Base-by-base conservation (phyloP, 2,329 filamentous ascomycete species). In the Ophiostoma himal-ulmi region DNA sequence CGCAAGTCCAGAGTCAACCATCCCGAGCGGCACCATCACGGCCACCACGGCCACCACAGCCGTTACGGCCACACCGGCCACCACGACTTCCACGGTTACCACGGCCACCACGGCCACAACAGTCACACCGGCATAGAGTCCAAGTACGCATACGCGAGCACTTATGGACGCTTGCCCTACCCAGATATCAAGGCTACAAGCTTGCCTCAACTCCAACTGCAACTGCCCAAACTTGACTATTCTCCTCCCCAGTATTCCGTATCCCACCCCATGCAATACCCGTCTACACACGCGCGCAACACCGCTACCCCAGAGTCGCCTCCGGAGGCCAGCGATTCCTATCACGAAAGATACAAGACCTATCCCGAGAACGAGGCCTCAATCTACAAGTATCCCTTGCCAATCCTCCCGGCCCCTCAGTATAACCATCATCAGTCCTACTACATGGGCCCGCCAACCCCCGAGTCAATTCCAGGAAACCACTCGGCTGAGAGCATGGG, bases 1-100 rank as follows among this genome's bases (percentile, higher is more conserved):
- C 70, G 66, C 70, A 71, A 69, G 37, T 34, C n/a, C 1, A n/a
- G 52, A 8, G 14, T 5, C 52, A 26, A 57, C 5, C 4, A 22
- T 5, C 22, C 30, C 6, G 13, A n/a, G 3, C 22, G 36, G 20
- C 5, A 8, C 7, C 39, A 13, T 1, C n/a, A 30, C 20, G 2
- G 5, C 22, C 36, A 26, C 37, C 20, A 37, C 17, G 14, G 8
- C n/a, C n/a, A n/a, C 3, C 3, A 13, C 20, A 1, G 11, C 11
- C 22, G 30, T 2, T 13, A 39, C 13, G 36, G 36, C 2, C 39
- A n/a, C 5, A 11, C 17, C 11, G 7, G 17, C 13, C 36, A 26
- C 22, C 20, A 30, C 20, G 20, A 10, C 37, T 6, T 13, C 11
- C 5, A 3, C 48, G 3, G 48, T 4, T 20, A 17, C 8, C 6